phyloP scores from a whole-genome alignment of 306 rosid genomes.

The Cicer cuneatum region DNA sequence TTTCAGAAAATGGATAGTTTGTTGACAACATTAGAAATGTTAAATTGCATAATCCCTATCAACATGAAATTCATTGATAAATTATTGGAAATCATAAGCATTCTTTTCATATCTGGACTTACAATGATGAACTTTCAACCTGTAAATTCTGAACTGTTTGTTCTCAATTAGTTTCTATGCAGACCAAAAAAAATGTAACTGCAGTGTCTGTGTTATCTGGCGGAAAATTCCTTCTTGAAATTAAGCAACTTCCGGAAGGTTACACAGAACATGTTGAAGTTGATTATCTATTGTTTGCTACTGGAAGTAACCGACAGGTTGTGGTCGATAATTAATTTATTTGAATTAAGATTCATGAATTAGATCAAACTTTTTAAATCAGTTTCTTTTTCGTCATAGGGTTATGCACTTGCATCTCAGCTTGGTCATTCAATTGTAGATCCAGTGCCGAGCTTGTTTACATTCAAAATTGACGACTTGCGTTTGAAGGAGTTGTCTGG shows the following conservation, averaged over 20 bases:
- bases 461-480: conserved; percentile 82
- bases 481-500: conserved; percentile 76
- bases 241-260: conserved; percentile 55
- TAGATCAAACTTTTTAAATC: conserved; percentile 27
- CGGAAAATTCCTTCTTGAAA: conserved; percentile 67
- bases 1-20: too few relatives aligned
- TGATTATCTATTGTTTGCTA: conserved; percentile 87
- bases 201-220: conserved; percentile 54
- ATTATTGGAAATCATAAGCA: too few relatives aligned
- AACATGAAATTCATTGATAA: background rate
- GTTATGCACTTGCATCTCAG: conserved; percentile 83
- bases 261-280: conserved; percentile 64
- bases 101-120: conserved; percentile 26
- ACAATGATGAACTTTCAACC: conserved; percentile 31
- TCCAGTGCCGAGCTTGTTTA: conserved; percentile 89
- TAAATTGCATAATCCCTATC: background rate
- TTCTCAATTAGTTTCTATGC: conserved; percentile 73
- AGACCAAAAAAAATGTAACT: conserved; percentile 74
- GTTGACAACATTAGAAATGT: background rate
- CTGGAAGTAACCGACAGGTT: conserved; percentile 90
- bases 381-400: conserved; percentile 61
- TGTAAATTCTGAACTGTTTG: conserved; percentile 48
- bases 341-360: conserved; percentile 41
- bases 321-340: conserved; percentile 43
- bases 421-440: conserved; percentile 92